Conservation (phyloP, 1,284 basidiomycete species). For the Moniliophthora roreri region DNA sequence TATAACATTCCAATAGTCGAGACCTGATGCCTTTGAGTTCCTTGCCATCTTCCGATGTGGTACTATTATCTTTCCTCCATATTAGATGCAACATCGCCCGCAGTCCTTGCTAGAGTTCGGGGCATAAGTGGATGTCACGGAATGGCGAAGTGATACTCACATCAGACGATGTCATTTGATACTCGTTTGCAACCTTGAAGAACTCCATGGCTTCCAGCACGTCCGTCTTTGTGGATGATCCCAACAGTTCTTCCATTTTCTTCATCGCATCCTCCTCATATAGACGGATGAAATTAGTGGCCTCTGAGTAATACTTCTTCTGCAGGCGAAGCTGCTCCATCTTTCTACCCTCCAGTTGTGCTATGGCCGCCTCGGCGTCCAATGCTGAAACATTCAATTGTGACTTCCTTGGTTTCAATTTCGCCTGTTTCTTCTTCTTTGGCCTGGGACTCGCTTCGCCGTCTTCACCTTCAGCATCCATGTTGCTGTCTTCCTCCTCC, state of each 20-base stretch:
- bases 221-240: slow-evolving; percentile 90
- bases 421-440: slow-evolving; percentile 43
- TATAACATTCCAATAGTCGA: slow-evolving; percentile 89
- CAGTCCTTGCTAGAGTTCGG: slow-evolving; percentile 64
- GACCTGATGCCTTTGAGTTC: slow-evolving; percentile 89
- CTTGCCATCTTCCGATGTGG: slow-evolving; percentile 83
- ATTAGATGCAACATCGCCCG: slow-evolving; percentile 98
- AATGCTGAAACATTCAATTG: slow-evolving; percentile 66
- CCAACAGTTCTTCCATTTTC: slow-evolving; percentile 76
- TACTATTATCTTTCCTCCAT: slow-evolving; percentile 93
- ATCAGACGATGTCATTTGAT: slow-evolving; percentile 78
- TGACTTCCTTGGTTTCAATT: slow-evolving; percentile 65
- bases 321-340: slow-evolving; percentile 74
- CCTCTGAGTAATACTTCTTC: slow-evolving; percentile 89
- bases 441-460: slow-evolving; percentile 23
- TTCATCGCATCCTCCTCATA: slow-evolving; percentile 81
- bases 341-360: slow-evolving; percentile 63
- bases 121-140: neutral
- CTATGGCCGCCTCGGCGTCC: slow-evolving; percentile 63
- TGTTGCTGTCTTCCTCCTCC: slow-evolving; percentile 29
- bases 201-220: slow-evolving; percentile 96
- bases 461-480: slow-evolving; percentile 34
- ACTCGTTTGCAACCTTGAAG: slow-evolving; percentile 85
- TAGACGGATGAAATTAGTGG: slow-evolving; percentile 83
- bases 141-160: slow-evolving; percentile 35